Evolutionary conservation across 2,329 filamentous ascomycete genomes (phyloP), one percentile per base, ranked within the genome.

Genomic region (Cladosporium sp.): DNA sequence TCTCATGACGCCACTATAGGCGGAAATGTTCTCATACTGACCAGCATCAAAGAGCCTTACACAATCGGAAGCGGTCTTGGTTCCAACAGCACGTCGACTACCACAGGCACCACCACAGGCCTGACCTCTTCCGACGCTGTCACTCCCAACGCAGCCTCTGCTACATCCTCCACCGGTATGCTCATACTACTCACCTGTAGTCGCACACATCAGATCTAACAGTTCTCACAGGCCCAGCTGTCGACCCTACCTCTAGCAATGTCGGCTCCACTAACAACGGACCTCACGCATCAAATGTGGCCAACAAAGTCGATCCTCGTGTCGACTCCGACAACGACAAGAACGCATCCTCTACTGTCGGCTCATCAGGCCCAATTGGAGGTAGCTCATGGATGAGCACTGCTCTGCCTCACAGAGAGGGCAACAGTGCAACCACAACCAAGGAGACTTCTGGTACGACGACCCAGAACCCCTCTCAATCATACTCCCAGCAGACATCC

Each of bases 311-410:
- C 43, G 43, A 47, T 11, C 43, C 43, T 8, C 43, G 43, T 30
- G 25, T 47, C 22, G 19, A 22, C 19, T 36, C 54, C 9, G 34
- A 30, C 42, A 38, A 43, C 34, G 43, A 47, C 7, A 43, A 36
- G 11, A 28, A 22, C n/a, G 11, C 30, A n/a, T 19, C 42, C 14
- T 52, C 56, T 19, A 34, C 40, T 17, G 43, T 37, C 1, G 22
- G 19, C 25, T 25, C 25, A 28, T 30, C 40, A 28, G 56, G 56
- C 49, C 47, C 42, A 3, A 58, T 60, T 19, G 59, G 59, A 17
- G 47, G 55, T 22, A 42, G 37, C 12, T 40, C 55, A 4, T 60
- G 59, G 59, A 59, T 60, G 55, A 43, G 49, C 36, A 60, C 59
- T 36, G 59, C 59, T 15, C 14, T 52, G 8, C 56, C 56, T 17